Evolutionary conservation across 2,329 filamentous ascomycete genomes (phyloP), one percentile per base, ranked within the genome.

Genomic region (Hymenotorrendiella dingleyae): DNA sequence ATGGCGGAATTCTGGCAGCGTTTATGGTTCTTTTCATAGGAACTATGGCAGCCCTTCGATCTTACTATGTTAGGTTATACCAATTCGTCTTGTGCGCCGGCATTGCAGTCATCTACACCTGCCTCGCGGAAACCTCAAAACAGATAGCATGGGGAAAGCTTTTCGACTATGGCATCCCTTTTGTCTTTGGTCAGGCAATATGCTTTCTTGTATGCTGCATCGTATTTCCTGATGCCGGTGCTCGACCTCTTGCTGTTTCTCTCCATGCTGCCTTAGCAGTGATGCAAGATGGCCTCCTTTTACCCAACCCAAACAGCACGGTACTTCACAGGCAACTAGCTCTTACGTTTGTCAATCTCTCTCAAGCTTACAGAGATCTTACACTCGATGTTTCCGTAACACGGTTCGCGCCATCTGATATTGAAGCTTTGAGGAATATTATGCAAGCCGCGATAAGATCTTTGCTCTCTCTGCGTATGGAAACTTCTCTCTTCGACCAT

Each of bases 341-440:
- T 4, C 68, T 67, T 46, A 67, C 69, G 1, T 78, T 78, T 45
- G 73, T 79, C 45, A 68, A 74, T 43, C 63, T 80, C 41, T 78
- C 76, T 11, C 66, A 74, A 47, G 71, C 70, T 2, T 70, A 75
- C 46, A 67, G 76, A 56, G 76, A 80, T 50, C 67, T 80, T 45
- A 66, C 67, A 10, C 67, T 77, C 40, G 76, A 79, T 41, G 66
- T 78, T n/a, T 73, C 74, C 1, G 59, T 78, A 4, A 76, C 73
- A 1, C 65, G 69, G 1, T 74, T 78, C 44, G 61, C 59, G 9
- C 73, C 75, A 2, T 59, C 64, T 9, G 74, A 79, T 53, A 63
- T 76, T 16, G 59, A 63, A 27, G 60, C 64, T 4, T 60, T 80
- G 22, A 69, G 76, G 40, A 79, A 80, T 51, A 60, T 70, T 3